Conservation (phyloP, 345 rosid species). For the Salix suchowensis region DNA sequence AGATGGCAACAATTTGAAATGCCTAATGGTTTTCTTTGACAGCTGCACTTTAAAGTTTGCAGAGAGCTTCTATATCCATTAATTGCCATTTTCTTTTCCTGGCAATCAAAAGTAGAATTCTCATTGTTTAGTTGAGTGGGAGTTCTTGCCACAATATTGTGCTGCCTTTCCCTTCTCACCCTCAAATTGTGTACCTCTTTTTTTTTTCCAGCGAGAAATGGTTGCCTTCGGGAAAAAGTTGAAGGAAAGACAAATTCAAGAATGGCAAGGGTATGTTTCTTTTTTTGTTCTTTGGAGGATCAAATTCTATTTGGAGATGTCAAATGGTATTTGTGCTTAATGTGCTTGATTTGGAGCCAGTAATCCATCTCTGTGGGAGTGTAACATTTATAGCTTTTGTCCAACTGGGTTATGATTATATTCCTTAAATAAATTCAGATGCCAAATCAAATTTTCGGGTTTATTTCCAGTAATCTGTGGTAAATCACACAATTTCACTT, state of each 20-base stretch:
- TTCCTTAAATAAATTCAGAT: background rate
- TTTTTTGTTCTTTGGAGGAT: too few species aligned
- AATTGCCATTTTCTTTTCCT: background rate
- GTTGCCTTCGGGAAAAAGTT: slow-evolving; percentile 88
- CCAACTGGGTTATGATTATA: background rate
- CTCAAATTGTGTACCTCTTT: background rate
- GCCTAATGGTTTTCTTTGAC: background rate
- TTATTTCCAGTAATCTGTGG: background rate
- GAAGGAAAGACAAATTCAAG: slow-evolving; percentile 78
- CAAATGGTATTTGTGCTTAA: background rate
- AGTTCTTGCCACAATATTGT: background rate
- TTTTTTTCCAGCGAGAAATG: slow-evolving; percentile 43
- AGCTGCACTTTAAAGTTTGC: background rate
- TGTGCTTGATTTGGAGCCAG: background rate
- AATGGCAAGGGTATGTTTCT: slow-evolving; percentile 73
- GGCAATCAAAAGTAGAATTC: background rate
- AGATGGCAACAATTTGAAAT: background rate
- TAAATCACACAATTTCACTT: background rate
- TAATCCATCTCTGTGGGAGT: background rate
- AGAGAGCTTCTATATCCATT: background rate
- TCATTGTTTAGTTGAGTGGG: background rate
- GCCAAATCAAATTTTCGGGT: background rate
- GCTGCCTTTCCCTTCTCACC: slow-evolving; percentile 8
- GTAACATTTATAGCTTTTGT: background rate
- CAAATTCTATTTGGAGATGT: background rate